Base-by-base conservation (phyloP, 139 green algal genomes). In the Asterochloris erici region DNA sequence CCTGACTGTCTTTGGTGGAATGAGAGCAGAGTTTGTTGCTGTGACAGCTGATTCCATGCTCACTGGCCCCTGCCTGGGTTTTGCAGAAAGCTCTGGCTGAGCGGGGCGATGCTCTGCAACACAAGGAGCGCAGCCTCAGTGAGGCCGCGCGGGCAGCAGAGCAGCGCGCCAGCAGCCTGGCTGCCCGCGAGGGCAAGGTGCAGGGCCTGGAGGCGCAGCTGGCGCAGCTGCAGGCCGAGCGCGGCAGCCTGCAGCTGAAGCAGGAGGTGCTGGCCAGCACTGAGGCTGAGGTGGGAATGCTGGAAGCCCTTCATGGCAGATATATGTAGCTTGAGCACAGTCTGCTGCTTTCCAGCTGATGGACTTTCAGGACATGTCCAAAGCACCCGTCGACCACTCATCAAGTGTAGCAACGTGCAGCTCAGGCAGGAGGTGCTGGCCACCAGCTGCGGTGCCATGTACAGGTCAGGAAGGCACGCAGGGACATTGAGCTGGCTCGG, bases 1-100 rank as follows among this genome's bases (percentile, higher is more conserved):
- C 4, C 38, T 54, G 38, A 2, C 38, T 54, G 38, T 54, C 4
- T 10, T 54, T 54, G 38, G 38, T 54, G 6, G 38, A 54, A 54
- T 10, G 38, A 54, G 38, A 54, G 38, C 38, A 54, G 38, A 54
- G 38, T 54, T 54, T 54, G 38, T 54, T 54, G 38, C 38, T 54
- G 38, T 6, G 38, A 54, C 38, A 10, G 38, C 38, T 54, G 9
- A 73, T 27, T 10, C 9, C 66, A 27, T 12, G 47, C 9, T 28
- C 73, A 77, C 73, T 77, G 73, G 9, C 47, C 26, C 73, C 26
- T 77, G 73, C 26, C 23, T 79, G 16, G 62, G 26, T 70, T 23
- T 12, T 69, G 28, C 69, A 66, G 63, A 85, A 85, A 84, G 87
- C 85, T 21, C 70, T 90, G 47, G 54, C 68, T 11, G 87, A 90